Base-by-base conservation (phyloP, 208 protist genomes). In the Leishmania tarentolae region DNA sequence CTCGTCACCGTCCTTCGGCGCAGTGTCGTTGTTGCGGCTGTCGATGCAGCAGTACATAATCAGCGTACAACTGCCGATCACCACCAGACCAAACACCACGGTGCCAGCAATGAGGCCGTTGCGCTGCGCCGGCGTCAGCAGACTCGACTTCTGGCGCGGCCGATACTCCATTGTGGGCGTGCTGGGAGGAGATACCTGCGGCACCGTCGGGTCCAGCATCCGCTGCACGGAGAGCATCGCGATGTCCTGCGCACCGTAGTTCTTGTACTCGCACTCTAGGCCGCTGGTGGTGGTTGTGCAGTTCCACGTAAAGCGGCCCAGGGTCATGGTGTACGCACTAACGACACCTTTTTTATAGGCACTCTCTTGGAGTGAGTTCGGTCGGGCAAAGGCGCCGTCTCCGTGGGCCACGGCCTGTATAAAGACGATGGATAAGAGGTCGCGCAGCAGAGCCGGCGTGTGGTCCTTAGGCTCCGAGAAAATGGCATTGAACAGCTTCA, bases 221-320 rank as follows among this genome's bases (percentile, higher is more conserved):
- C 84, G 80, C 19, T 59, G 44, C 40, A 89, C 74, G 0, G 82
- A 85, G 61, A 87, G 73, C 15, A 81, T 78, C 4, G 37, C 47
- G 40, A 92, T 90, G 53, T 37, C 52, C 21, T 75, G 80, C 0
- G 91, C 91, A 44, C 89, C 91, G 83, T 87, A 94, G 81, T 92
- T 94, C 31, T 50, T 46, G 69, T 79, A 68, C 44, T 73, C 21
- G 56, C 87, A 93, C 35, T 63, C 53, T 6, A 4, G 74, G 11
- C 44, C 21, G 9, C 7, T 59, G 2, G 19, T 50, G 31, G 57
- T 66, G 52, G 4, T 3, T 28, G 44, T 65, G 28, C 52, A 66
- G 42, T n/a, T 28, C 56, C 35, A 69, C 2, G 44, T 65, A 75
- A 83, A 88, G 24, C 70, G 35, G 35, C 61, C 63, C 28, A 56